Percentiles rank a stretch among this genome's conserved stretches.
Evolutionary conservation across 192 early-diverging fungal genomes (phyloP).

Genomic region (Umbelopsis ramanniana): DNA sequence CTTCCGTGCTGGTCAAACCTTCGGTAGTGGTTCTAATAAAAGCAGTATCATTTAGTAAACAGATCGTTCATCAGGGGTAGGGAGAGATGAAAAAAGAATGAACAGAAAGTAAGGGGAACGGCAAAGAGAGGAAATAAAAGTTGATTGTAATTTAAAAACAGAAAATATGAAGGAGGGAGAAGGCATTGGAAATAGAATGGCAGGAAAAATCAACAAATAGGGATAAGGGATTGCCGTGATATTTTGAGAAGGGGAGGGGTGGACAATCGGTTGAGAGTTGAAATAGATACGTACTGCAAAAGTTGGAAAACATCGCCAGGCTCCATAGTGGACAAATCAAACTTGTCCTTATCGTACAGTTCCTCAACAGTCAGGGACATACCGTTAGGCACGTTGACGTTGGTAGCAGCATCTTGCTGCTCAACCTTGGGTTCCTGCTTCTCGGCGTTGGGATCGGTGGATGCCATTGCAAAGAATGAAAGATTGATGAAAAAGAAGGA

Average conservation of each 20-base stretch:
- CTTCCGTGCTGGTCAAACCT: constrained; percentile 68
- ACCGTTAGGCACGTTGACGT: constrained; percentile 59
- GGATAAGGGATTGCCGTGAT: too few relatives aligned
- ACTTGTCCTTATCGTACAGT: constrained; percentile 82
- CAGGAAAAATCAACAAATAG: too few relatives aligned
- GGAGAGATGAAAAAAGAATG: not conserved
- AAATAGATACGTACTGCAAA: constrained; percentile 51
- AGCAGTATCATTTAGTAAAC: not conserved
- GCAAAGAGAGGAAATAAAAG: constrained; percentile 4
- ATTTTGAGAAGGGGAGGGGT: not conserved
- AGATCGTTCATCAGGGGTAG: not conserved
- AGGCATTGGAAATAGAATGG: constrained; percentile 7
- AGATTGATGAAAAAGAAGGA: not conserved
- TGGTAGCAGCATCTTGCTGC: constrained; percentile 24
- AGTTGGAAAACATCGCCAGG: constrained; percentile 72
- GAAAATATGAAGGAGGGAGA: not conserved
- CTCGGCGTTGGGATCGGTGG: constrained; percentile 24
- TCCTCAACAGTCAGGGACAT: constrained; percentile 67
- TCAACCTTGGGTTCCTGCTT: constrained; percentile 33
- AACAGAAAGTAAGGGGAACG: constrained; percentile 8
- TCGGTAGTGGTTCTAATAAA: constrained; percentile 50
- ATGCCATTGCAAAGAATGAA: constrained; percentile 19
- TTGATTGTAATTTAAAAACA: not conserved
- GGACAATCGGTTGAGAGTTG: not conserved
- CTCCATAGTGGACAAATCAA: constrained; percentile 78